phyloP scores from a whole-genome alignment of 495 filamentous ascomycete genomes.

The Aspergillus bridgeri region DNA sequence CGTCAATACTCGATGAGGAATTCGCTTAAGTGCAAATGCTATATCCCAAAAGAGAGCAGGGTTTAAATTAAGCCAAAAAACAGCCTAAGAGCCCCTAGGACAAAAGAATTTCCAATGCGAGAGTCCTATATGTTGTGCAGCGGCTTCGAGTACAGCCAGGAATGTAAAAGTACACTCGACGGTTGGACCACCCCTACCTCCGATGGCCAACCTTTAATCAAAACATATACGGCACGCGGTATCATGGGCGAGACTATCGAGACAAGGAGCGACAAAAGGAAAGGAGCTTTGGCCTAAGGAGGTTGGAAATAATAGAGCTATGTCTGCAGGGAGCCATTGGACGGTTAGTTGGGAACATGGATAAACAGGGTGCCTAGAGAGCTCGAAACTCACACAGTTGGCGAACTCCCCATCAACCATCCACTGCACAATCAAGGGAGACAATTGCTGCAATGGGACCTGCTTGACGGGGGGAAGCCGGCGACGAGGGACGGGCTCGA shows the following conservation, averaged over 20 bases:
- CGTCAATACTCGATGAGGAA: not conserved
- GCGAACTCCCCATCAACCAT: slow-evolving; percentile 21
- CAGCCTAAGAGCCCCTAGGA: not conserved
- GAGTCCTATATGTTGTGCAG: not conserved
- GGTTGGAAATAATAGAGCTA: slow-evolving; percentile 6
- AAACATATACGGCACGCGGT: slow-evolving; percentile 2
- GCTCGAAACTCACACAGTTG: slow-evolving; percentile 22
- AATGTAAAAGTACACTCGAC: not conserved
- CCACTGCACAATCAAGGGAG: slow-evolving; percentile 15
- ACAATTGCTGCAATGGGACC: slow-evolving; percentile 12
- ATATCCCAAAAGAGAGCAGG: not conserved
- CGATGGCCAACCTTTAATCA: slow-evolving; percentile 6
- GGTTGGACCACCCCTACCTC: slow-evolving; percentile 7
- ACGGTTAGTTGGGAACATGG: slow-evolving; percentile 2
- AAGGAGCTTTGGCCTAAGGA: not conserved
- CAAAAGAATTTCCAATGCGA: not conserved
- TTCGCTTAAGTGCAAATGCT: not conserved
- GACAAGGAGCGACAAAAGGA: slow-evolving; percentile 17
- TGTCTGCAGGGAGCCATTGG: slow-evolving; percentile 5
- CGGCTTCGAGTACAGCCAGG: not conserved
- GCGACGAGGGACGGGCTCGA: slow-evolving; percentile 18
- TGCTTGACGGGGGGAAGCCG: slow-evolving; percentile 13
- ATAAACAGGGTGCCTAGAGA: not conserved
- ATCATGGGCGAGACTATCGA: slow-evolving; percentile 10
- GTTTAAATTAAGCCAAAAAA: not conserved